phyloP scores from a whole-genome alignment of 2,329 filamentous ascomycete genomes.

The Fusarium solani-melongenae region DNA sequence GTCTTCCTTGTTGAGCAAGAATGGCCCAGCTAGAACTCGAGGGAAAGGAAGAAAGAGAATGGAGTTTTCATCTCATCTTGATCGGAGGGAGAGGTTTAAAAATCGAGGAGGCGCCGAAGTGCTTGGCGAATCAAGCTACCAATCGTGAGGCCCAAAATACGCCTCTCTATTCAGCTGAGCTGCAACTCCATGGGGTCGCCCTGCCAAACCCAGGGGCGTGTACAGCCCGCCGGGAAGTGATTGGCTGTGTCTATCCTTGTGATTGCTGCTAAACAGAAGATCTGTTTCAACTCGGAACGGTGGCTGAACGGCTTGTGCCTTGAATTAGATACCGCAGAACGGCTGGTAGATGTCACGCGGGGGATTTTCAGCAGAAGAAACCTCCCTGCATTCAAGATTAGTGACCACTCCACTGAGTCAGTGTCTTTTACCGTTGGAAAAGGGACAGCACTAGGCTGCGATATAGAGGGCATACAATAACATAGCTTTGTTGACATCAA shows the following conservation, averaged over 20 bases:
- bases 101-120: neutral
- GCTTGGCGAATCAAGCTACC: neutral
- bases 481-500: neutral
- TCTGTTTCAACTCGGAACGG: neutral
- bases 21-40: neutral
- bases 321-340: neutral
- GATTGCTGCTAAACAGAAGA: neutral
- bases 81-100: neutral
- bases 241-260: neutral
- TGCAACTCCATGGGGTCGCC: neutral
- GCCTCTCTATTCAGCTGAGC: neutral
- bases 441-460: no score
- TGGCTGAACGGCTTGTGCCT: neutral
- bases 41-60: neutral
- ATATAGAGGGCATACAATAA: neutral
- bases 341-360: neutral
- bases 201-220: neutral
- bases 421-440: neutral
- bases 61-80: neutral
- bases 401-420: neutral
- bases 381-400: neutral
- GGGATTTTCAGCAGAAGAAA: neutral
- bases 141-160: neutral
- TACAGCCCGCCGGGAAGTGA: neutral
- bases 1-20: neutral